phyloP scores from a whole-genome alignment of 2,329 filamentous ascomycete species.

The Epichloe baconii region DNA sequence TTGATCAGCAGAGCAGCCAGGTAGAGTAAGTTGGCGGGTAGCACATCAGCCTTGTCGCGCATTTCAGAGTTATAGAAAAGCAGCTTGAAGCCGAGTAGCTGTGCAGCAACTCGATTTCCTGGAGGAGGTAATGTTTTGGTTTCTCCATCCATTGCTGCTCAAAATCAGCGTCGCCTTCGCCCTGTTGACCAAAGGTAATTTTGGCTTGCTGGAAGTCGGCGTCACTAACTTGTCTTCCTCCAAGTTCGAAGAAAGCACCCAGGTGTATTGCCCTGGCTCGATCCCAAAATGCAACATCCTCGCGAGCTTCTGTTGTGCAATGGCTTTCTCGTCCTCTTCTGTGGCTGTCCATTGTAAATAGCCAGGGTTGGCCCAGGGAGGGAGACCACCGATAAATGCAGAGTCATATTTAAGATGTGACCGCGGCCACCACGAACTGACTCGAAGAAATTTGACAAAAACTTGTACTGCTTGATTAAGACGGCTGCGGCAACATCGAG shows the following conservation, averaged over 20 bases:
- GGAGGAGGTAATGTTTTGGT: conserved; percentile 72
- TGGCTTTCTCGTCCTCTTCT: conserved; percentile 53
- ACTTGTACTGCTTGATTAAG: conserved; percentile 81
- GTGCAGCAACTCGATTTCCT: conserved; percentile 84
- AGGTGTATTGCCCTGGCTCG: conserved; percentile 64
- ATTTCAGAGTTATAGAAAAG: conserved; percentile 82
- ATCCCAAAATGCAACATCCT: conserved; percentile 75
- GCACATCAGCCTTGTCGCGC: conserved; percentile 58
- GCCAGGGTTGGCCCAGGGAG: conserved; percentile 69
- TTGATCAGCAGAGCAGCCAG: conserved; percentile 88
- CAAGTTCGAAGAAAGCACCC: conserved; percentile 80
- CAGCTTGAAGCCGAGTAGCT: conserved; percentile 92
- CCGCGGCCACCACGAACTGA: conserved; percentile 94
- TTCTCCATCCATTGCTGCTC: conserved; percentile 62
- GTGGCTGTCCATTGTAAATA: conserved; percentile 49
- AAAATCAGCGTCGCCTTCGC: conserved; percentile 38
- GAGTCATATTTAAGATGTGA: conserved; percentile 32
- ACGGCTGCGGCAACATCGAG: conserved; percentile 91
- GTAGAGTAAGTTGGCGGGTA: conserved; percentile 88
- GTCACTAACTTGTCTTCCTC: conserved; percentile 53
- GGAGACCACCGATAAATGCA: conserved; percentile 50
- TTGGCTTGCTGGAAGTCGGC: conserved; percentile 35
- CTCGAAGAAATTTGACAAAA: conserved; percentile 89
- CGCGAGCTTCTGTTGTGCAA: conserved; percentile 41
- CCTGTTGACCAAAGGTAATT: conserved; percentile 23